Percentiles rank a stretch among this genome's conserved stretches.
These are phyloP conservation scores for Xylaria palmicola DNA, from an alignment of 495 filamentous ascomycete species.

Conservation along the genomic window DNA sequence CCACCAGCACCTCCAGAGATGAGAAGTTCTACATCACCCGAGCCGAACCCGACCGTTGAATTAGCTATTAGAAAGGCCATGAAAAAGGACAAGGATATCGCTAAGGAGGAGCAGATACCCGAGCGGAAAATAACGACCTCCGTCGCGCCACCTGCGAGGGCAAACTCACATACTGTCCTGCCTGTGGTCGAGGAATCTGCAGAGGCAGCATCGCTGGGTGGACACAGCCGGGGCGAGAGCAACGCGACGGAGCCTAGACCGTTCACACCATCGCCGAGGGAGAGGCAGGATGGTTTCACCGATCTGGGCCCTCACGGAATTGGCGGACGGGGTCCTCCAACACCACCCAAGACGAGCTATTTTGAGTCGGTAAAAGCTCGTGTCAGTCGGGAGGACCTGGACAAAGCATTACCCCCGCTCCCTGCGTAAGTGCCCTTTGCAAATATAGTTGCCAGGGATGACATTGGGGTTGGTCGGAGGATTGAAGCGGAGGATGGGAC, in stretches of 20 bases:
- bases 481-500: background rate
- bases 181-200: conserved; percentile 91
- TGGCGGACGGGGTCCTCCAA: conserved; percentile 37
- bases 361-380: conserved; percentile 36
- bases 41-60: conserved; percentile 34
- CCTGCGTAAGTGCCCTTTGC: conserved; percentile 28
- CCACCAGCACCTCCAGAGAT: conserved; percentile 43
- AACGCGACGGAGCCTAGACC: conserved; percentile 43
- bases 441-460: background rate
- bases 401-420: conserved; percentile 57
- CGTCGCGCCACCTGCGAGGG: conserved; percentile 43
- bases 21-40: conserved; percentile 46
- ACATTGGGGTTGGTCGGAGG: background rate
- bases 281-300: conserved; percentile 44
- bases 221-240: conserved; percentile 40
- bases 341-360: conserved; percentile 43
- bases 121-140: conserved; percentile 48
- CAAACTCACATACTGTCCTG: conserved; percentile 61
- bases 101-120: conserved; percentile 50
- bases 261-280: conserved; percentile 41
- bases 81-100: conserved; percentile 34
- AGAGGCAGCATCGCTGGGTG: conserved; percentile 72
- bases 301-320: conserved; percentile 40
- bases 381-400: conserved; percentile 44
- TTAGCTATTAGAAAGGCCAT: conserved; percentile 35